These are phyloP conservation scores for Microbotryomycetes sp. DNA, from an alignment of 1,284 basidiomycete genomes.

Conservation along the genomic window DNA sequence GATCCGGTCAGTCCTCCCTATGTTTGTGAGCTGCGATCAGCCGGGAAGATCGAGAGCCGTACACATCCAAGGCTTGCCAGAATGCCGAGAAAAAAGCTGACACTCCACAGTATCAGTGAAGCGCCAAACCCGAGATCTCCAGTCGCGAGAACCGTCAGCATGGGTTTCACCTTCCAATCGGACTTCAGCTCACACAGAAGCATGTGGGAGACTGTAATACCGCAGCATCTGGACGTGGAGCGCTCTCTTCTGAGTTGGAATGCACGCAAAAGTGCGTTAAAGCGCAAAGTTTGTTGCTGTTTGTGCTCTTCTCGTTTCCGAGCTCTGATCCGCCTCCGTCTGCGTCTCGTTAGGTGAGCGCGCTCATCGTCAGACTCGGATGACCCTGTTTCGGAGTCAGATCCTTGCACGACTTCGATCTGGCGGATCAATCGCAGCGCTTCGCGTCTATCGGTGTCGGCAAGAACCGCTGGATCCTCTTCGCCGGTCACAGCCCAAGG, in stretches of 20 bases:
- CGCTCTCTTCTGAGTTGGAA: neutral
- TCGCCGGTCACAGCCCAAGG: constrained; percentile 22
- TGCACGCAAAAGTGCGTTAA: neutral
- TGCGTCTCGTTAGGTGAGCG: neutral
- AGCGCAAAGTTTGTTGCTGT: too few relatives aligned
- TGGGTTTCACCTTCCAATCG: neutral
- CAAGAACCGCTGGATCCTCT: constrained; percentile 9
- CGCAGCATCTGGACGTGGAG: neutral
- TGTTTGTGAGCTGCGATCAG: too few relatives aligned
- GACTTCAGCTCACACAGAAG: neutral
- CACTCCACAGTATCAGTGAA: constrained; percentile 7
- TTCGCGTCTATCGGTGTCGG: neutral
- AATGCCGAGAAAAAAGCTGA: neutral
- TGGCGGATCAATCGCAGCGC: neutral
- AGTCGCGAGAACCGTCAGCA: neutral
- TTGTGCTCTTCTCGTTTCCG: neutral
- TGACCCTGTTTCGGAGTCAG: too few relatives aligned
- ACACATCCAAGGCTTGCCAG: too few relatives aligned
- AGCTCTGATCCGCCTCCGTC: neutral
- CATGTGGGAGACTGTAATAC: constrained; percentile 1
- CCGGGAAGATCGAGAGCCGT: too few relatives aligned
- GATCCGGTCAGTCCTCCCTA: constrained; percentile 6
- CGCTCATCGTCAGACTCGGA: constrained; percentile 3
- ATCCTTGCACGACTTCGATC: neutral
- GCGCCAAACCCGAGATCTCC: neutral